A percentile compares a stretch with the other conserved stretches of the same genome.
These are phyloP conservation scores for Sporisorium reilianum DNA, from an alignment of 1,284 basidiomycete genomes.

Conservation along the genomic window DNA sequence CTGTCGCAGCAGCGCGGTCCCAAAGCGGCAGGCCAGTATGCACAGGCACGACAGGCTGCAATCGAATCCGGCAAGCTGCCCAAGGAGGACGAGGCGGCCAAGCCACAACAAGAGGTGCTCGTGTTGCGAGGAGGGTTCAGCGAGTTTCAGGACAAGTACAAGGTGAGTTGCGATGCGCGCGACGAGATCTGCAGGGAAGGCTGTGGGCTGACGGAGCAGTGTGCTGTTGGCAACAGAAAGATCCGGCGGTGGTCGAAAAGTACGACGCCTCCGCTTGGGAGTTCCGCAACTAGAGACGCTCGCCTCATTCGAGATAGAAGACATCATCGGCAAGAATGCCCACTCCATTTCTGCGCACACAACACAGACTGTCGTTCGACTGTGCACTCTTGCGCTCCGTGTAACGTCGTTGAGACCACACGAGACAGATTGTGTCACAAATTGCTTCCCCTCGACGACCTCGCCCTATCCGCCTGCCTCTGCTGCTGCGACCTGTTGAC, in stretches of 20 bases:
- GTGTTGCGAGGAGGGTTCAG: conserved; percentile 69
- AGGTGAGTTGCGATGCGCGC: conserved; percentile 40
- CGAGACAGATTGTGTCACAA: conserved; percentile 6
- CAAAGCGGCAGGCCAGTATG: conserved; percentile 68
- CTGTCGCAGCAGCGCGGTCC: conserved; percentile 69
- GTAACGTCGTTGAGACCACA: too few species aligned
- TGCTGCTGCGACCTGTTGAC: conserved; percentile 32
- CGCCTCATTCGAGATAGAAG: too few species aligned
- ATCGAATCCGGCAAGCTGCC: conserved; percentile 28
- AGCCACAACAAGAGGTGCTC: conserved; percentile 59
- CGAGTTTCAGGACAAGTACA: conserved; percentile 66
- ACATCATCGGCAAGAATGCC: background rate
- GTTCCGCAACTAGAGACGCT: conserved; percentile 37
- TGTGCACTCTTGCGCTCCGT: background rate
- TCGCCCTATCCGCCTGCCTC: conserved; percentile 23
- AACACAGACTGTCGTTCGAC: background rate
- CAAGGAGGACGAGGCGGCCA: background rate
- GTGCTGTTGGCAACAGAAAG: conserved; percentile 33
- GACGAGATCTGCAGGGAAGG: conserved; percentile 16
- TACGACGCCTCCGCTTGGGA: conserved; percentile 64
- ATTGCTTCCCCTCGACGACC: conserved; percentile 22
- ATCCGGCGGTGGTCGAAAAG: conserved; percentile 63
- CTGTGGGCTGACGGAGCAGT: conserved; percentile 9
- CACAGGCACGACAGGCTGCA: conserved; percentile 57
- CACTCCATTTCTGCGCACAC: background rate